Base-by-base conservation (phyloP, 179 eudicot species). In the Drosera spatulata region DNA sequence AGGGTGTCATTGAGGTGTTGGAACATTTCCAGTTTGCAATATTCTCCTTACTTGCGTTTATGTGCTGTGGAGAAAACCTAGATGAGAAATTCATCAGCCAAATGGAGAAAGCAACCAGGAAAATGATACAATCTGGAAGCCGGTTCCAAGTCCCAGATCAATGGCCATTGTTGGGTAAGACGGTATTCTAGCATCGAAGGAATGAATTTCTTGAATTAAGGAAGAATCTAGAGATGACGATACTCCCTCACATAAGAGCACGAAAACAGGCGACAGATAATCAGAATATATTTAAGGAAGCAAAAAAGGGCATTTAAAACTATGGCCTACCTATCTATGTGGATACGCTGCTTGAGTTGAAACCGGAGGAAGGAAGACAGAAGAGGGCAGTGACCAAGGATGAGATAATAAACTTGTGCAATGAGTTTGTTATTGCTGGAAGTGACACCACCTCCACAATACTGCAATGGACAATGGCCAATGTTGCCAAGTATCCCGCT, bases 381-480 rank as follows among this genome's bases (percentile, higher is more conserved):
- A 48, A 49, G 61, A 57, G 56, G 14, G 58, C 48, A 41, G 6
- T 56, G 60, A 40, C 11, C 4, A 56, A 58, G 13, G 39, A 39
- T 41, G 69, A 65, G 56, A 41, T 65, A 9, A 56, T 65, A 4
- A 13, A 9, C 6, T 45, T 50, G 3, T 65, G 69, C 50, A 56
- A 61, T n/a, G 62, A 65, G 56, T 56, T 65, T 10, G 9, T 65
- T 4, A 56, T 48, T 40, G 69, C 62, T 12, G 69, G 69, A 1
- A 57, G 48, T 2, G 69, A 65, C 56, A 65, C 69, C 8, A 56
- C 69, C 41, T 49, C 69, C 14, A 65, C 69, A 6, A 50, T 56
- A 6, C 46, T 65, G 56, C 69, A 65, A 43, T 65, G 61, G 61
- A 65, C 58, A 4, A 50, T 65, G 37, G 69, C 69, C 39, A 65